Evolutionary conservation across 768 basidiomycete genomes (phyloP).

Genomic region (Inosperma sp.): DNA sequence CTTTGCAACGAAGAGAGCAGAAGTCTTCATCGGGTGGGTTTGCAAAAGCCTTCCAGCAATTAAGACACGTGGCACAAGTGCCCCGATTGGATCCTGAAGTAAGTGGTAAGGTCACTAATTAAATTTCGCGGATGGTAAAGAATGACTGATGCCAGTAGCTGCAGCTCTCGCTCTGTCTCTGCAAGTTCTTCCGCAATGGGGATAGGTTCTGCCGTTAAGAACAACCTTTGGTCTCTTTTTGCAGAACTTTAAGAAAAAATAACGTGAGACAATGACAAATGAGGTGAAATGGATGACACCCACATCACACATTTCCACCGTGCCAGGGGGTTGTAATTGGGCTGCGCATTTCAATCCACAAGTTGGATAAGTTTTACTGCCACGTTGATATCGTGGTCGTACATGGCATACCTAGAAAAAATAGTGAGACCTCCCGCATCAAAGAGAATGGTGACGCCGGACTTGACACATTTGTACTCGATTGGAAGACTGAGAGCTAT

Average conservation of each 20-base stretch:
- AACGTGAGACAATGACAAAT: not conserved
- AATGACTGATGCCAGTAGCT: not conserved
- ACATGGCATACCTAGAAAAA: conserved; percentile 16
- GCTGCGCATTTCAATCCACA: conserved; percentile 22
- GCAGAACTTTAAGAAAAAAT: conserved; percentile 17
- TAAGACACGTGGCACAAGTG: conserved; percentile 22
- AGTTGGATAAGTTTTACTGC: conserved; percentile 21
- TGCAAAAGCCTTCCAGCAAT: conserved; percentile 22
- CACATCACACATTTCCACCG: conserved; percentile 22
- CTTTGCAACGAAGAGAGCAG: conserved; percentile 19
- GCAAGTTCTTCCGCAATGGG: conserved; percentile 25
- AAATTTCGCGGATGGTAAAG: not conserved
- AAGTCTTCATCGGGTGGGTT: conserved; percentile 10
- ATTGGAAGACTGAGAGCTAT: too few relatives aligned
- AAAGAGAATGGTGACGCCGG: not conserved
- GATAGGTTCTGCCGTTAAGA: conserved; percentile 16
- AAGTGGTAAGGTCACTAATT: not conserved
- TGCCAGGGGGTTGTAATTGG: conserved; percentile 11
- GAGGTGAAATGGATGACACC: not conserved
- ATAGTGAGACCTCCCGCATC: not conserved
- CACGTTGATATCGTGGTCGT: conserved; percentile 15
- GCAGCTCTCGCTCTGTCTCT: conserved; percentile 19
- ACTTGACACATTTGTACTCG: conserved; percentile 11
- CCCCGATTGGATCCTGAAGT: conserved; percentile 7
- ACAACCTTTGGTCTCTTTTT: conserved; percentile 18